phyloP scores from a whole-genome alignment of 1,284 basidiomycete species.

The Sanghuangporus weigelae region DNA sequence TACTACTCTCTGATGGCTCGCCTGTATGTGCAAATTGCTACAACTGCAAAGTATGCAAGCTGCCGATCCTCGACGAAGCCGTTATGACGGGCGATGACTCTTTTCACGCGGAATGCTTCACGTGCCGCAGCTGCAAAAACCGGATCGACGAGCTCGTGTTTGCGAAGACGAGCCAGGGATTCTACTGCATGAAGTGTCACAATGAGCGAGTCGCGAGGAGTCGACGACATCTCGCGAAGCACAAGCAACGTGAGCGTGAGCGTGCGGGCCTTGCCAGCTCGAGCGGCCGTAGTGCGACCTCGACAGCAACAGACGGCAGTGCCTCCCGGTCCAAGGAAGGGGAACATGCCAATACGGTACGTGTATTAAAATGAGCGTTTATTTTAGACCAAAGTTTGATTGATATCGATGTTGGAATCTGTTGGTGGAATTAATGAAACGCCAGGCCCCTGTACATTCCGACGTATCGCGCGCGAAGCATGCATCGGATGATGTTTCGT shows the following conservation, averaged over 20 bases:
- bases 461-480: conserved; percentile 4
- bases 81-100: conserved; percentile 99
- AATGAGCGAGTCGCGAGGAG: conserved; percentile 94
- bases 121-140: conserved; percentile 91
- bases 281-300: conserved; percentile 30
- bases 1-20: conserved; percentile 92
- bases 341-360: conserved; percentile 4
- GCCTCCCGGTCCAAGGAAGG: not conserved
- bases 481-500: conserved; percentile 6
- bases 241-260: conserved; percentile 45
- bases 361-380: not conserved
- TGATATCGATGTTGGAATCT: not conserved
- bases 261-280: conserved; percentile 33
- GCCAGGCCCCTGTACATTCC: not conserved
- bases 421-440: not conserved
- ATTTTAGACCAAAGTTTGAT: not conserved
- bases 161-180: conserved; percentile 96
- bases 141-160: conserved; percentile 98
- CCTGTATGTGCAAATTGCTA: conserved; percentile 98
- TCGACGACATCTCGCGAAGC: conserved; percentile 80
- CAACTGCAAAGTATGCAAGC: conserved; percentile 88
- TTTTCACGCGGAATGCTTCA: conserved; percentile 98
- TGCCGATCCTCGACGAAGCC: conserved; percentile 92
- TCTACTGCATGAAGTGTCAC: conserved; percentile 99
- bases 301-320: conserved; percentile 18